Evolutionary conservation across 306 rosid species (phyloP), one percentile per base, ranked within the genome.

Genomic region (Bauhinia variegata): DNA sequence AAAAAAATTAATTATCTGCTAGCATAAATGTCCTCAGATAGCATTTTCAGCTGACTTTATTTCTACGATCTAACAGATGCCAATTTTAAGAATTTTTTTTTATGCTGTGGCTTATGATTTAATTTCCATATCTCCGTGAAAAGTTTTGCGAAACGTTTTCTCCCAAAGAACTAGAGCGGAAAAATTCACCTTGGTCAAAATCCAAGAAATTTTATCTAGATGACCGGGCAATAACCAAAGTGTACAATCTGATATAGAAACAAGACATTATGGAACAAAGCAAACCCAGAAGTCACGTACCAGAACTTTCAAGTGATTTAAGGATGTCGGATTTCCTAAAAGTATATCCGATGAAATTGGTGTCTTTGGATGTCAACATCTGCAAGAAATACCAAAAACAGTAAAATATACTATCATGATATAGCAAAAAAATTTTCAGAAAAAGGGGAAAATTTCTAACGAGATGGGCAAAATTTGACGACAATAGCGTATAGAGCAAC

Each of bases 321-420:
- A 79, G 84, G 65, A 88, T 81, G 71, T 90, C 96, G 6, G 99
- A 95, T 59, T 95, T 90, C 80, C 86, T 90, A 60, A 62, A 95
- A 56, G 97, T 95, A 79, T 85, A 95, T 71, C 97, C 99, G 51
- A 95, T 95, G 85, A 95, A 95, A 71, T 95, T 95, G 70, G 83
- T 88, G 73, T 95, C 99, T 81, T 90, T 95, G 52, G 99, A 95
- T 15, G 97, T 86, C 82, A 95, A 77, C 99, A 95, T 95, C 99
- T 95, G 96, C 58, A 77, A 73, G 51, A 13, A 55, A 54, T 43
- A 51, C 41, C 23, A 60, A 31, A 54, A 77, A 31, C 17, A 18
- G 58, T 51, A 47, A n/a, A n/a, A 41, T 11, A 63, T 58, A n/a
- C 41, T 54, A 57, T 52, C 46, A 56, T 8, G 17, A 42, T 12